Conservation (phyloP, 768 basidiomycete species). For the Auricularia sp. region DNA sequence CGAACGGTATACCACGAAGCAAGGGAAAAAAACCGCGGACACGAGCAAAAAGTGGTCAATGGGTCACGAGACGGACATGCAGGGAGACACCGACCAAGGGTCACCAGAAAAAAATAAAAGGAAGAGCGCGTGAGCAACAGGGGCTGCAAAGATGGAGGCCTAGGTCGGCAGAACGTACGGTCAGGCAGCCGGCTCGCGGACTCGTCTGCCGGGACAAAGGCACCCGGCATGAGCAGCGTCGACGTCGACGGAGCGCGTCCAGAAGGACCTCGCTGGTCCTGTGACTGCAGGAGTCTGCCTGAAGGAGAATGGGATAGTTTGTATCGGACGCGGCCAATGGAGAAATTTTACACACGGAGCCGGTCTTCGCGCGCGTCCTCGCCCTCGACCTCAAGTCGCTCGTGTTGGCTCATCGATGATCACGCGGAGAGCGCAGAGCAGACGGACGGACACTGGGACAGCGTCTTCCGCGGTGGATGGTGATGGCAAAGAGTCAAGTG, state of each 20-base stretch:
- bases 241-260: constrained; percentile 1
- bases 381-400: constrained; percentile 7
- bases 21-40: no score
- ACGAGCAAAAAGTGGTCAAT: no score
- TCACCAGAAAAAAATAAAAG: neutral
- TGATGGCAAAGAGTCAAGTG: no score
- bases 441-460: no score
- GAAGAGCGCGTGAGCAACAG: neutral
- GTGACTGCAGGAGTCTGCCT: constrained; percentile 1
- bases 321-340: neutral
- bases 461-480: no score
- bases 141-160: neutral
- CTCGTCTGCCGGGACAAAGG: neutral
- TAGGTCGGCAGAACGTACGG: neutral
- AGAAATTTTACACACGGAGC: constrained; percentile 1
- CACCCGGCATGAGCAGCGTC: neutral
- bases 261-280: neutral
- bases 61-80: neutral
- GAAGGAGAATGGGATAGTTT: neutral
- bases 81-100: neutral
- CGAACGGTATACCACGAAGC: no score
- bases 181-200: neutral
- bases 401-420: neutral
- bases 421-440: no score
- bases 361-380: constrained; percentile 2